These are phyloP conservation scores for Botrytis sinoallii DNA, from an alignment of 2,329 filamentous ascomycete species.

Conservation along the genomic window DNA sequence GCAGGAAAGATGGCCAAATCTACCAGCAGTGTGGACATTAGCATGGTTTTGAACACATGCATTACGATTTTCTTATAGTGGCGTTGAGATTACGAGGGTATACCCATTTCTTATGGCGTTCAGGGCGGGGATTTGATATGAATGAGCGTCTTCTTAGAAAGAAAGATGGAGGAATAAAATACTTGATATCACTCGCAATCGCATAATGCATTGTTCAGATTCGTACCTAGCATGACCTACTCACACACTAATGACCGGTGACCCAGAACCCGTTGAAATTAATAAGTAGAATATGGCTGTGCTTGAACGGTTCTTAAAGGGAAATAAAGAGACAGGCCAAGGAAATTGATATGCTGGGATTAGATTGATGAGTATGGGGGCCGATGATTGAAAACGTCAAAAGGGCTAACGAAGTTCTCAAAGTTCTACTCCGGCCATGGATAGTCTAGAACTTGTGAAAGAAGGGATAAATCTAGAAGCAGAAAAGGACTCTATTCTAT, in stretches of 20 bases:
- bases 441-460: background rate
- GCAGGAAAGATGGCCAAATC: constrained; percentile 91
- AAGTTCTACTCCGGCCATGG: background rate
- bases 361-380: background rate
- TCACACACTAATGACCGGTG: background rate
- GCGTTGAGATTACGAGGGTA: constrained; percentile 17
- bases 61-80: constrained; percentile 5
- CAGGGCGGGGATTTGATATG: background rate
- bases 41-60: constrained; percentile 72
- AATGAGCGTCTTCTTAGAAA: background rate
- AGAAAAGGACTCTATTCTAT: too few relatives aligned
- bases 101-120: constrained; percentile 19
- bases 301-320: background rate
- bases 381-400: background rate
- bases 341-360: constrained; percentile 16
- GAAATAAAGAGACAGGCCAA: background rate
- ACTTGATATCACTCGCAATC: background rate
- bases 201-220: background rate
- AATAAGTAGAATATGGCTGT: background rate
- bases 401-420: background rate
- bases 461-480: background rate
- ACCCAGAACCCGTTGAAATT: background rate
- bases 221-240: background rate
- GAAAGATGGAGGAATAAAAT: background rate
- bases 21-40: constrained; percentile 90